Base-by-base conservation (phyloP, 495 filamentous ascomycete species). In the Ramalina peruviana region DNA sequence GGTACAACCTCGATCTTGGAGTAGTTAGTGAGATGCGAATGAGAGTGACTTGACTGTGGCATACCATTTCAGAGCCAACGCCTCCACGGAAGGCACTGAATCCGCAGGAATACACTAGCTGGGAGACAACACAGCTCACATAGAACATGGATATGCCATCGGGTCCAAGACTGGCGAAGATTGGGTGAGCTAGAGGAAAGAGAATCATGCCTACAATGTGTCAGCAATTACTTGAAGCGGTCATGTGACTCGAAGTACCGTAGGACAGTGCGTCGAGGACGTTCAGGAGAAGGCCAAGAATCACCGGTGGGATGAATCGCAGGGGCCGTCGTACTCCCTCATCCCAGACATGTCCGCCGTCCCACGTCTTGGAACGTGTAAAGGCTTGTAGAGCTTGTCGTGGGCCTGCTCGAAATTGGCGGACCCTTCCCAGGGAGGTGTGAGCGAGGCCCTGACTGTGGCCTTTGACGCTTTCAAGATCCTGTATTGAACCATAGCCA, bases 81-180 rank as follows among this genome's bases (percentile, higher is more conserved):
- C 85, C 92, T 12, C 92, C 90, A 57, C 80, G 82, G 68, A 98
- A 98, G 21, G 86, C 78, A 59, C 88, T 94, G 6, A 86, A 85
- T 5, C 79, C 75, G 48, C 72, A 74, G 2, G 90, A 96, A 63
- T 89, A 97, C n/a, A 86, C 83, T 41, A 98, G 64, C 59, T 98
- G 92, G 1, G 93, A 82, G 21, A 98, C 75, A 53, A 98, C 95
- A 50, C 86, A 93, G 69, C 89, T 96, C 54, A 98, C 84, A 60
- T 96, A 98, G 67, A 96, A 98, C 71, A 98, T 97, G 0, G 93
- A 94, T 50, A 98, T 94, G 13, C 92, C 92, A 46, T 94, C 90
- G 4, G 88, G 77, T 4, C 88, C 92, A 21, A 96, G 75, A 43
- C 80, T 70, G 25, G 80, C 72, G 60, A 98, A 98, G 16, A 94